These are phyloP conservation scores for Nicotiana attenuata DNA, from an alignment of 257 asterid genomes.

Conservation along the genomic window DNA sequence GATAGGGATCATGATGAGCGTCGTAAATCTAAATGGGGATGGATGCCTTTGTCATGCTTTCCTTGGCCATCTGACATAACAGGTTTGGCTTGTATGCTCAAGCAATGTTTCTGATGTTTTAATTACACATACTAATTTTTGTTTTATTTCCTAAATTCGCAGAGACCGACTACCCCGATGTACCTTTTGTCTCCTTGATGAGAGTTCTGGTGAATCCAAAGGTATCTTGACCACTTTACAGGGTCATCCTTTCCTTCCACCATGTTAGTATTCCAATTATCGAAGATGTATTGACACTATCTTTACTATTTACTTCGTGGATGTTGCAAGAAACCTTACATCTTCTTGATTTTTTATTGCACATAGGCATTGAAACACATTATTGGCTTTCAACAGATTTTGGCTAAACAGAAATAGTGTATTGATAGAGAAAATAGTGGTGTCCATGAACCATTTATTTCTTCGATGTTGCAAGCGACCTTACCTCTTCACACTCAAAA, in stretches of 20 bases:
- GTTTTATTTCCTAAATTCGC: constrained; percentile 17
- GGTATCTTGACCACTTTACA: constrained; percentile 35
- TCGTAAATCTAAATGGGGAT: constrained; percentile 33
- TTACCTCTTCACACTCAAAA: not conserved
- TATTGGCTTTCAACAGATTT: not conserved
- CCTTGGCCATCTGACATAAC: constrained; percentile 62
- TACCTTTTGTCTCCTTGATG: constrained; percentile 69
- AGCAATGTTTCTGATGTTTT: constrained; percentile 14
- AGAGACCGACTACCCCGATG: constrained; percentile 51
- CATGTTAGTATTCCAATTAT: not conserved
- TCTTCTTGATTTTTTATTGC: not conserved
- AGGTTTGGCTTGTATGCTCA: constrained; percentile 38
- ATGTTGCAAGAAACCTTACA: not conserved
- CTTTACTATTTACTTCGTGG: not conserved
- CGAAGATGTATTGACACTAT: not conserved
- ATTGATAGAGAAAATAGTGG: not conserved
- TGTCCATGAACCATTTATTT: not conserved
- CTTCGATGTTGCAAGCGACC: not conserved
- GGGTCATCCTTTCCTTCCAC: not conserved
- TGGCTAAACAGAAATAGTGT: not conserved
- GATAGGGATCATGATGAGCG: constrained; percentile 55
- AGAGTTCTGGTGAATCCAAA: constrained; percentile 57
- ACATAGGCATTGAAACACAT: not conserved
- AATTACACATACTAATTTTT: not conserved
- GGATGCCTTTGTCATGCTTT: constrained; percentile 60